Evolutionary conservation across 2,329 filamentous ascomycete species (phyloP).

Genomic region (Fusarium nurragi): DNA sequence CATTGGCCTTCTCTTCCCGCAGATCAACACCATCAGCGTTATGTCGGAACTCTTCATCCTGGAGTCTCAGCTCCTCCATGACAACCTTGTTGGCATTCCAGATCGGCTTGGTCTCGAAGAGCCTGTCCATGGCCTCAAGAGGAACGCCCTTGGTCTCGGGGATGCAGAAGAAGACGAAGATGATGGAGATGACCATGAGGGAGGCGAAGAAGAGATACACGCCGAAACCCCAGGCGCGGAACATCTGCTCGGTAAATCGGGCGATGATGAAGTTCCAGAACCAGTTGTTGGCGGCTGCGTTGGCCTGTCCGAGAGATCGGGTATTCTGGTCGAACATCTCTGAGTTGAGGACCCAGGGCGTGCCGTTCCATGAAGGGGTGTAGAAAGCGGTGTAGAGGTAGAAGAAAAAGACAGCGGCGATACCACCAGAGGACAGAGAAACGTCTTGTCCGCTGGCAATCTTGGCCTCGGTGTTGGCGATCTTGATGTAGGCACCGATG

Average conservation of each 20-base stretch:
- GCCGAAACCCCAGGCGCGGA: slow-evolving; percentile 66
- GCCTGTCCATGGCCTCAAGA: slow-evolving; percentile 70
- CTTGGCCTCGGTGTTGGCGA: slow-evolving; percentile 57
- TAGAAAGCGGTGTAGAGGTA: slow-evolving; percentile 69
- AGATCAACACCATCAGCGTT: slow-evolving; percentile 42
- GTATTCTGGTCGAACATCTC: slow-evolving; percentile 78
- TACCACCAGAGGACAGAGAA: slow-evolving; percentile 59
- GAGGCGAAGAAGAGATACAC: slow-evolving; percentile 76
- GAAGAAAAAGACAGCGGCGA: slow-evolving; percentile 73
- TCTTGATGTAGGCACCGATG: slow-evolving; percentile 58
- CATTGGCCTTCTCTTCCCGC: slow-evolving; percentile 43
- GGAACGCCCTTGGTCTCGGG: slow-evolving; percentile 74
- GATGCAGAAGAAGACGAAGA: slow-evolving; percentile 70
- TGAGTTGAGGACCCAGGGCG: slow-evolving; percentile 78
- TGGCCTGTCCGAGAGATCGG: slow-evolving; percentile 73
- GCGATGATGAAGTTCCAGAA: slow-evolving; percentile 76
- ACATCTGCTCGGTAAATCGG: slow-evolving; percentile 74
- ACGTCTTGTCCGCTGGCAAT: slow-evolving; percentile 45
- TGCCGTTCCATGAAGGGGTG: slow-evolving; percentile 77
- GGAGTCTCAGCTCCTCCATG: slow-evolving; percentile 54
- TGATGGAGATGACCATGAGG: slow-evolving; percentile 65
- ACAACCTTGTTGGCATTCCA: slow-evolving; percentile 55
- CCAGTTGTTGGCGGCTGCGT: slow-evolving; percentile 77
- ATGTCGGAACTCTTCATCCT: slow-evolving; percentile 50
- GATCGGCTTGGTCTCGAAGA: slow-evolving; percentile 63